Percentiles rank a stretch among this genome's conserved stretches.
Evolutionary conservation across 1,284 basidiomycete genomes (phyloP).

Genomic region (Puccinia horiana): DNA sequence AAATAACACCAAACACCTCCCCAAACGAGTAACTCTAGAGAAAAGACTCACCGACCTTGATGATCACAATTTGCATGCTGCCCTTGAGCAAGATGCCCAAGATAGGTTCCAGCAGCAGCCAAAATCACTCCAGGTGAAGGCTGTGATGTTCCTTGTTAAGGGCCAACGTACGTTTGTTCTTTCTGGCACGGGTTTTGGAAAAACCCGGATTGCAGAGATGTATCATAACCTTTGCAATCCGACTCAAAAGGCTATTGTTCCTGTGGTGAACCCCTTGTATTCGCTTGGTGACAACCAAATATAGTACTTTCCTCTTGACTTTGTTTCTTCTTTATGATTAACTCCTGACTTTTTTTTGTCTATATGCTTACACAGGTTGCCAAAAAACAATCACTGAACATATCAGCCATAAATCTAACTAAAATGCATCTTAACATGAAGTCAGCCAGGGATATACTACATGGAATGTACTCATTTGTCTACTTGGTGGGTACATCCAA

Average conservation of each 20-base stretch:
- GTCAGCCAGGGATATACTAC: background rate
- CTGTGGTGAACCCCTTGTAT: constrained; percentile 18
- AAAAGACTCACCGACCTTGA: background rate
- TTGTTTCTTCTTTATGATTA: background rate
- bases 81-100: background rate
- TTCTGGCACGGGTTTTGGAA: constrained; percentile 7
- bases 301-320: too few relatives aligned
- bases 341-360: background rate
- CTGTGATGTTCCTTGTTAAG: background rate
- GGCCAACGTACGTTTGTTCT: background rate
- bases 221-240: background rate
- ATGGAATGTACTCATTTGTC: background rate
- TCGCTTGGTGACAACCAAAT: constrained; percentile 27
- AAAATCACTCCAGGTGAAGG: background rate
- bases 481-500: background rate
- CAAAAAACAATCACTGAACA: background rate
- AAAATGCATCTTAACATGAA: background rate
- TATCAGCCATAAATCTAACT: too few relatives aligned
- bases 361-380: constrained; percentile 11
- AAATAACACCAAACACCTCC: too few relatives aligned
- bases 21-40: background rate
- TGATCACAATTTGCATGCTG: background rate
- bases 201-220: constrained; percentile 14
- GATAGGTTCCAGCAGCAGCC: background rate
- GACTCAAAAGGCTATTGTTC: background rate